A percentile compares a stretch with the other conserved stretches of the same genome.
Evolutionary conservation across 371 early-diverging fungal genomes (phyloP).

Genomic region (Entomophthora muscae): DNA sequence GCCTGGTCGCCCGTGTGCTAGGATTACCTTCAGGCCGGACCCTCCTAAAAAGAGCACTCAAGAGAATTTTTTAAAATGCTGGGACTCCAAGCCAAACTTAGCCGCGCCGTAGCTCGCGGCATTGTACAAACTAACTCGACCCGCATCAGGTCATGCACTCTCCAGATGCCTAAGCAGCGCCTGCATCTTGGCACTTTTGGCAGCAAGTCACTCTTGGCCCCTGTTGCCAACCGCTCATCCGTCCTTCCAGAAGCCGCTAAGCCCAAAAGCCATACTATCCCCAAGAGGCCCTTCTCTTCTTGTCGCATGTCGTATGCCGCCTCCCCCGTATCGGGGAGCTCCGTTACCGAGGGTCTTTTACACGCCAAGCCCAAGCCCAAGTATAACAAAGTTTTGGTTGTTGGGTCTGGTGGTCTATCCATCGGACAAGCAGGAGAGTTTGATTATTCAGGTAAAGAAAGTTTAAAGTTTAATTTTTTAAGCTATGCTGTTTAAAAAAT

Average conservation of each 20-base stretch:
- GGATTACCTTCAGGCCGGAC: too few relatives aligned
- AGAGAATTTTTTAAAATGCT: too few relatives aligned
- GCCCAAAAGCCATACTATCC: not conserved
- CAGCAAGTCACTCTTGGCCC: not conserved
- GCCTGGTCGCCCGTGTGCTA: too few relatives aligned
- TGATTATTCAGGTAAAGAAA: constrained; percentile 87
- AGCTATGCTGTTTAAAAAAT: not conserved
- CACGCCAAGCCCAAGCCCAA: constrained; percentile 14
- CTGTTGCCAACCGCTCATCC: not conserved
- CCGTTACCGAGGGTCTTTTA: not conserved
- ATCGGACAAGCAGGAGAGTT: constrained; percentile 98
- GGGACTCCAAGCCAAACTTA: not conserved
- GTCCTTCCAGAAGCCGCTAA: not conserved
- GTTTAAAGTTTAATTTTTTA: constrained; percentile 4
- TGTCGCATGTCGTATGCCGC: not conserved
- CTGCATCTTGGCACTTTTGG: not conserved
- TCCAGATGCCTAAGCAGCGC: not conserved
- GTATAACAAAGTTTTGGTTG: constrained; percentile 74
- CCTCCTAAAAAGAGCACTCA: too few relatives aligned
- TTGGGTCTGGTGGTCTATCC: constrained; percentile 89
- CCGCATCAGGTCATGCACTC: not conserved
- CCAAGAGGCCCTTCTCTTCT: not conserved
- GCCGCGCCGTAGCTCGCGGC: not conserved
- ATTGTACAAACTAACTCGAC: not conserved
- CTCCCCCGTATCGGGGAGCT: not conserved